Evolutionary conservation across 192 early-diverging fungal genomes (phyloP).

Genomic region (Endogone sp.): DNA sequence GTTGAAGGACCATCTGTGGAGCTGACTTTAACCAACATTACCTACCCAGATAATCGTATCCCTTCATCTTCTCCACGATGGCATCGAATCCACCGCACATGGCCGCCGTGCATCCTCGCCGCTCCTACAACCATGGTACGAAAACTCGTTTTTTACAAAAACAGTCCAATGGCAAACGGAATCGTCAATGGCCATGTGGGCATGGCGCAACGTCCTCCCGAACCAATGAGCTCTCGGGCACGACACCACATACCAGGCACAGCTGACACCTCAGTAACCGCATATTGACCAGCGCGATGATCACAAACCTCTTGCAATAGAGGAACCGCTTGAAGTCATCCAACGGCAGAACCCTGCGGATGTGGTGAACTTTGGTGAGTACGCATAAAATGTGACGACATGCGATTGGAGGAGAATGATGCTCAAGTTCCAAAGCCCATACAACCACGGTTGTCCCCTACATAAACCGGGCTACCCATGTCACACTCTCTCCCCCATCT

Average conservation of each 20-base stretch:
- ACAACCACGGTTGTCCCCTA: not conserved
- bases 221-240: not conserved
- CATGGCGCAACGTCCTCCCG: conserved; percentile 6
- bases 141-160: conserved; percentile 23
- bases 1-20: too few relatives aligned
- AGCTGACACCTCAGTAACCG: conserved; percentile 54
- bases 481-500: too few relatives aligned
- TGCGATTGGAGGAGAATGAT: too few relatives aligned
- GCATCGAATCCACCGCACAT: conserved; percentile 26
- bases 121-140: conserved; percentile 14
- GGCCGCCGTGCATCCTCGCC: conserved; percentile 16
- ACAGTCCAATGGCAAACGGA: conserved; percentile 23
- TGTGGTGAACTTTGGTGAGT: too few relatives aligned
- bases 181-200: conserved; percentile 6
- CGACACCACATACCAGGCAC: conserved; percentile 48
- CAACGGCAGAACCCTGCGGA: conserved; percentile 61
- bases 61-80: conserved; percentile 28
- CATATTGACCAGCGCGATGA: conserved; percentile 79
- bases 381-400: too few relatives aligned
- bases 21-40: not conserved
- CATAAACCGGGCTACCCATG: too few relatives aligned
- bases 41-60: conserved; percentile 40
- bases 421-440: too few relatives aligned
- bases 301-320: conserved; percentile 66
- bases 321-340: conserved; percentile 86